Evolutionary conservation across 1,284 basidiomycete genomes (phyloP), one percentile per base, ranked within the genome.

Genomic region (Cryptococcus sp.): DNA sequence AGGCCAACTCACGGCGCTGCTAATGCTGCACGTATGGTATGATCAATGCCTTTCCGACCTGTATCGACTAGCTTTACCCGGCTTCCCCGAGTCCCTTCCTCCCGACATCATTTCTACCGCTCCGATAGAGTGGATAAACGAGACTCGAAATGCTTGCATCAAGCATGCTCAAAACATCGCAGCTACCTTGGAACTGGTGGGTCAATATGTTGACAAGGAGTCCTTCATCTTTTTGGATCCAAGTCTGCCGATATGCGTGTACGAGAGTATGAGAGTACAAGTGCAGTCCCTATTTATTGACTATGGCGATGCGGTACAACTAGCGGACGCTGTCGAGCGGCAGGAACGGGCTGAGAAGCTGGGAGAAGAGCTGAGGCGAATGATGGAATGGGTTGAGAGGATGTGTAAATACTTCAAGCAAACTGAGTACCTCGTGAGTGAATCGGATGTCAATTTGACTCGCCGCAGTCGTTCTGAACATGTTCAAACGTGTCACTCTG

Each of bases 11-110:
- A 56, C 63, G 11, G 50, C 60, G 1, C 56, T 66, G 7, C 48
- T 58, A 10, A 66, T 66, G 65, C 53, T 66, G 3, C 63, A 66
- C 20, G 39, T 66, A 11, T 66, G 65, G 65, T 66, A 66, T 47
- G 52, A 66, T 51, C 38, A 40, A 35, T 62, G 63, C 43, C 19
- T 61, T 17, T 53, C 48, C 19, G 65, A 66, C 35, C 58, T 66
- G 27, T 53, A 46, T 0, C 60, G 65, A 22, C 48, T 62, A 1
- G 61, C 65, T 1, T 47, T 66, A 22, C 65, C 63, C 1, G 65
- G 65, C 1, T 66, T 66, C 40, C 42, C 54, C 5, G 63, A 64
- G 20, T 62, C 60, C 0, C 53, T 62, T 0, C 48, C 50, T 2
- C 19, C 49, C 1, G 55, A 45, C 1, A 50, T 64, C n/a, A 43